Conservation (phyloP, 495 filamentous ascomycete genomes). For the Neurospora sp. region DNA sequence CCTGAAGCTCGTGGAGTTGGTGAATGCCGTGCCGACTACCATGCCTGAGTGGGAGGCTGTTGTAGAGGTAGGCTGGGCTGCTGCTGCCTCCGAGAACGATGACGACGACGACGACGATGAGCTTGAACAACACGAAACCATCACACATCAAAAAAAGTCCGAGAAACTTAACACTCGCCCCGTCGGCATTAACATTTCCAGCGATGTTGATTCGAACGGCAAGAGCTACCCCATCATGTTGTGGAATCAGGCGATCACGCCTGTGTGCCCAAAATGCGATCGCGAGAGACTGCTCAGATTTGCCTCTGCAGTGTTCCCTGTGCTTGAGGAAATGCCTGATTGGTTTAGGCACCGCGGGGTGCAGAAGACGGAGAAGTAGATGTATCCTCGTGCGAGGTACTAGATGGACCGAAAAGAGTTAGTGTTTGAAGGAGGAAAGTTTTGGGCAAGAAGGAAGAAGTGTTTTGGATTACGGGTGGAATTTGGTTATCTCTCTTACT, state of each 20-base stretch:
- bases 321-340: not conserved
- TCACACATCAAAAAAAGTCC: not conserved
- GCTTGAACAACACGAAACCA: not conserved
- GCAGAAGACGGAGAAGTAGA: not conserved
- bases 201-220: not conserved
- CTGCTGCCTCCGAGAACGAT: not conserved
- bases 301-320: not conserved
- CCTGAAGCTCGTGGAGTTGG: not conserved
- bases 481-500: not conserved
- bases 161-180: not conserved
- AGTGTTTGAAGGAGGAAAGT: not conserved
- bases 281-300: not conserved
- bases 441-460: not conserved
- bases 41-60: not conserved
- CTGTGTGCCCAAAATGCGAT: not conserved
- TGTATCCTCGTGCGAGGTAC: not conserved
- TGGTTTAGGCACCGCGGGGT: not conserved
- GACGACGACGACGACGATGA: not conserved
- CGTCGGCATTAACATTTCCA: not conserved
- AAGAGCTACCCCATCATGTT: not conserved
- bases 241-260: not conserved
- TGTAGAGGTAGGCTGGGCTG: not conserved
- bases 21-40: not conserved
- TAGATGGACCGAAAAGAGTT: not conserved
- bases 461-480: not conserved